These are phyloP conservation scores for Salvia hispanica DNA, from an alignment of 257 asterid species.

Conservation along the genomic window DNA sequence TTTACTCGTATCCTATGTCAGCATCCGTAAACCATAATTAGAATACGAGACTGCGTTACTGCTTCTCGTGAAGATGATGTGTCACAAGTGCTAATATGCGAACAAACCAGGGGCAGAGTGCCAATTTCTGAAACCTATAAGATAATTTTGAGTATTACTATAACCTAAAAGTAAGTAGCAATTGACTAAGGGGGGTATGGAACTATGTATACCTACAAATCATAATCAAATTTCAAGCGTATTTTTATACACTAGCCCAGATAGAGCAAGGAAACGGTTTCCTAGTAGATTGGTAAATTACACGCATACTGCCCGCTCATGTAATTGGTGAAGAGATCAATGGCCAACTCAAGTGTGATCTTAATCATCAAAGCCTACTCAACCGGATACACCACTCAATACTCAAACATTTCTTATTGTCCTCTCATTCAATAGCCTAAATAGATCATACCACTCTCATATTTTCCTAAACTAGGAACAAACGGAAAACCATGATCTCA, in stretches of 20 bases:
- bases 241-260: not conserved
- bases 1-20: constrained; percentile 62
- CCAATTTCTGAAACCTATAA: not conserved
- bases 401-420: not conserved
- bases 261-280: constrained; percentile 1
- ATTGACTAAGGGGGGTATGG: not conserved
- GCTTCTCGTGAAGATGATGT: not conserved
- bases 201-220: not conserved
- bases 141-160: not conserved
- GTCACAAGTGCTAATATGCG: not conserved
- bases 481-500: not conserved
- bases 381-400: not conserved
- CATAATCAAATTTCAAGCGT: not conserved
- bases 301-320: not conserved
- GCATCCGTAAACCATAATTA: constrained; percentile 1
- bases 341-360: not conserved
- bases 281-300: not conserved
- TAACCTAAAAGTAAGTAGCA: not conserved
- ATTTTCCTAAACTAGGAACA: not conserved
- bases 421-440: not conserved
- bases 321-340: not conserved
- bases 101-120: constrained; percentile 3
- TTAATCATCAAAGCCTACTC: not conserved
- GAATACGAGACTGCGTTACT: not conserved
- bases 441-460: not conserved